Percentiles rank a stretch among this genome's conserved stretches.
Evolutionary conservation across 2,329 filamentous ascomycete species (phyloP).

Genomic region (Phyllosticta paracitricarpa): DNA sequence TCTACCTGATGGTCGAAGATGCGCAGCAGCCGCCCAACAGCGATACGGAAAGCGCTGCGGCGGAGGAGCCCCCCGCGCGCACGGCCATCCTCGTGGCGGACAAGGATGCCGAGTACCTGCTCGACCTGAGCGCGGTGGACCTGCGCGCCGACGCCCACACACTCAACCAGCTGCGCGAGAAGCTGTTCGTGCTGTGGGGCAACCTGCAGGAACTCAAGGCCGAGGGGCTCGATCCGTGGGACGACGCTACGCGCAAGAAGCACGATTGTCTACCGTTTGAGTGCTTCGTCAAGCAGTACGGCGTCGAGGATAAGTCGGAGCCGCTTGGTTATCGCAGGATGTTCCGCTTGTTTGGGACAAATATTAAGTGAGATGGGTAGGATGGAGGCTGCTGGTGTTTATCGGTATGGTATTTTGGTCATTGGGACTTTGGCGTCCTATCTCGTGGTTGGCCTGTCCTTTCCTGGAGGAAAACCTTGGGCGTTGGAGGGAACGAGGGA

Average conservation of each 20-base stretch:
- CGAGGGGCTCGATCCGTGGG: slow-evolving; percentile 17
- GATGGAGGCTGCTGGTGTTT: too few relatives aligned
- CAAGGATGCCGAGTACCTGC: slow-evolving; percentile 44
- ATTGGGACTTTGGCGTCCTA: too few relatives aligned
- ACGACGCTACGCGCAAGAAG: slow-evolving; percentile 15
- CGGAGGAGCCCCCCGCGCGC: slow-evolving; percentile 27
- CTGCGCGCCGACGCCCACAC: slow-evolving; percentile 43
- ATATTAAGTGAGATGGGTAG: neutral
- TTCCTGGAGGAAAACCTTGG: too few relatives aligned
- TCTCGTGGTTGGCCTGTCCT: too few relatives aligned
- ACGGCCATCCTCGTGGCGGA: slow-evolving; percentile 63
- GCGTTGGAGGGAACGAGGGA: too few relatives aligned
- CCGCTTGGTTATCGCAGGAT: neutral
- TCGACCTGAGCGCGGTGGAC: slow-evolving; percentile 45
- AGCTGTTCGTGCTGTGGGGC: slow-evolving; percentile 74
- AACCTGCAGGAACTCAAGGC: slow-evolving; percentile 64
- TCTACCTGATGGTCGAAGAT: slow-evolving; percentile 70
- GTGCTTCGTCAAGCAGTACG: slow-evolving; percentile 35
- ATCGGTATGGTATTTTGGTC: too few relatives aligned
- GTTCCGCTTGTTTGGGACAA: slow-evolving; percentile 1
- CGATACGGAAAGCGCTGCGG: slow-evolving; percentile 6
- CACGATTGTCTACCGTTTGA: slow-evolving; percentile 36
- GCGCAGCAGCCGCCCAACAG: slow-evolving; percentile 25
- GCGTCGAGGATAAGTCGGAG: slow-evolving; percentile 13
- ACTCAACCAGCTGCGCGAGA: slow-evolving; percentile 52